Evolutionary conservation across 208 protist species (phyloP).

Genomic region (Crithidia acanthocephali): DNA sequence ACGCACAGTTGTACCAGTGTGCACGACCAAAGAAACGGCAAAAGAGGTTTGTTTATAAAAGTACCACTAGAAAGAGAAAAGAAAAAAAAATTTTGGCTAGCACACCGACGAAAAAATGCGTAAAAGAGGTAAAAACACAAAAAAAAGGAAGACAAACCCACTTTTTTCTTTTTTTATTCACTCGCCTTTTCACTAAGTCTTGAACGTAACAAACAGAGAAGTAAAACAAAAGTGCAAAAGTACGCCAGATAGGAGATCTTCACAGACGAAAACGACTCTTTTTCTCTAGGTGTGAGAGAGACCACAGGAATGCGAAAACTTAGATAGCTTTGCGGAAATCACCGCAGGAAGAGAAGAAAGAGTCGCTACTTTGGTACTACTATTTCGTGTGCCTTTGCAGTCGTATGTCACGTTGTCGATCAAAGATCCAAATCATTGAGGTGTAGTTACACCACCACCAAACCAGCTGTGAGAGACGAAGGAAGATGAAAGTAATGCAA

Average conservation of each 20-base stretch:
- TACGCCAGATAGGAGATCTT: no score
- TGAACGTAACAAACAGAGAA: no score
- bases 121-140: background rate
- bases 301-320: no score
- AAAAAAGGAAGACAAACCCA: background rate
- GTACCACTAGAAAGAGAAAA: background rate
- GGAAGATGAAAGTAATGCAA: background rate
- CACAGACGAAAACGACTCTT: no score
- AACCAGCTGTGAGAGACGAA: background rate
- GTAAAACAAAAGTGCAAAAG: no score
- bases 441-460: background rate
- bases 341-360: background rate
- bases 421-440: background rate
- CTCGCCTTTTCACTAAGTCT: no score
- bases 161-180: background rate
- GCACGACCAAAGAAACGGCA: background rate
- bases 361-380: background rate
- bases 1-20: background rate
- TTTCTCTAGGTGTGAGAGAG: no score
- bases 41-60: background rate
- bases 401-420: slow-evolving; percentile 3
- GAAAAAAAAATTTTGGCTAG: background rate
- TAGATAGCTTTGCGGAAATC: no score
- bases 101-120: background rate
- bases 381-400: background rate